Conservation (phyloP, 345 rosid species). For the Trapa incisa region DNA sequence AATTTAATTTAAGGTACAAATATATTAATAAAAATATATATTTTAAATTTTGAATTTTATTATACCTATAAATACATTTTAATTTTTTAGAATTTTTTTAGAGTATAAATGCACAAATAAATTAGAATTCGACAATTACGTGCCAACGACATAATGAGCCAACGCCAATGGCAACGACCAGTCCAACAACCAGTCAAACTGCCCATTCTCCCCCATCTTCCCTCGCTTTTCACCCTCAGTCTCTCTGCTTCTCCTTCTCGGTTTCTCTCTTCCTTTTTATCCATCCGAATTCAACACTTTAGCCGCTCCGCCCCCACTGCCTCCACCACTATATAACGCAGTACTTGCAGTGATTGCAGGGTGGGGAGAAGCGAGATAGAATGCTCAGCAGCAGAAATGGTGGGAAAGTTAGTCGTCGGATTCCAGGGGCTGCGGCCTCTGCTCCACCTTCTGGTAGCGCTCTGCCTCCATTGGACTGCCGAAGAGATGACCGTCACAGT, state of each 20-base stretch:
- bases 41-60: too few species aligned
- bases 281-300: not conserved
- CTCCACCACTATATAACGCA: not conserved
- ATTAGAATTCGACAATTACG: not conserved
- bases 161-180: not conserved
- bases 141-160: not conserved
- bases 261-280: too few species aligned
- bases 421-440: slow-evolving; percentile 31
- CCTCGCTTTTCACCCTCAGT: not conserved
- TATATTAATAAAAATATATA: too few species aligned
- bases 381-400: not conserved
- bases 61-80: too few species aligned
- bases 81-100: too few species aligned
- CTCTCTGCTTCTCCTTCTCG: not conserved
- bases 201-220: not conserved
- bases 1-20: too few species aligned
- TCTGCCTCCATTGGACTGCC: slow-evolving; percentile 40
- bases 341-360: not conserved
- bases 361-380: too few species aligned
- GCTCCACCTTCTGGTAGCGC: slow-evolving; percentile 31
- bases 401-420: slow-evolving; percentile 8
- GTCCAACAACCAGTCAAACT: slow-evolving; percentile 2
- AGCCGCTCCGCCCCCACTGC: not conserved
- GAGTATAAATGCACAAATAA: too few species aligned
- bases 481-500: slow-evolving; percentile 52